Base-by-base conservation (phyloP, 1,284 basidiomycete species). In the Ceratobasidium sp. region DNA sequence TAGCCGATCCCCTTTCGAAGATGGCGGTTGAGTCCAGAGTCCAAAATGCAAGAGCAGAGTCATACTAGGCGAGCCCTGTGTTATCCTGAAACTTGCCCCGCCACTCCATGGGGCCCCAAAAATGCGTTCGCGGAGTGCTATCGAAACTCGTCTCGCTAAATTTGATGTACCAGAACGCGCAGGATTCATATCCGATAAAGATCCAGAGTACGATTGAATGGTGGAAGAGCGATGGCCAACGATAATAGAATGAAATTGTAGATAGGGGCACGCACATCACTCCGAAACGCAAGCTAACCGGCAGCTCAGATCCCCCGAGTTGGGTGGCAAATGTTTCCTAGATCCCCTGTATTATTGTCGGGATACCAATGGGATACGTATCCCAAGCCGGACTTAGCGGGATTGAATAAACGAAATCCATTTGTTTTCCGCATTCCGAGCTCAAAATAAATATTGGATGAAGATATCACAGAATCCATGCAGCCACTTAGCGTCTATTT, bases 401-500 rank as follows among this genome's bases (percentile, higher is more conserved):
- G n/a, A 30, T 41, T 21, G 30, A 39, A 30, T 6, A 48, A 46
- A 26, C 28, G 28, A 30, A 26, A 41, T 65, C 30, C 60, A 62
- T 50, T 39, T 58, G 10, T 14, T 34, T 34, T 53, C 59, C 28
- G 45, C 16, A 48, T 39, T 46, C n/a, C 28, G 39, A 64, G 23
- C 48, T 16, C 16, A 8, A 18, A 65, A 65, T 65, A 65, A 65
- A 65, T 65, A 65, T 21, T 10, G 62, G 8, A 21, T 23, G 57
- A 50, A 41, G 26, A 50, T 34, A 32, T n/a, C 8, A 12, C 5
- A 50, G 28, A 16, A 32, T 9, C 23, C 14, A 34, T 62, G 50
- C 60, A 62, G 34, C n/a, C 45, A 62, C 60, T 50, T 32, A 65
- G 21, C 50, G 32, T 65, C 62, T 53, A 65, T 28, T 36, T 69